These are phyloP conservation scores for Diplodia intermedia DNA, from an alignment of 2,329 filamentous ascomycete species.

Conservation along the genomic window DNA sequence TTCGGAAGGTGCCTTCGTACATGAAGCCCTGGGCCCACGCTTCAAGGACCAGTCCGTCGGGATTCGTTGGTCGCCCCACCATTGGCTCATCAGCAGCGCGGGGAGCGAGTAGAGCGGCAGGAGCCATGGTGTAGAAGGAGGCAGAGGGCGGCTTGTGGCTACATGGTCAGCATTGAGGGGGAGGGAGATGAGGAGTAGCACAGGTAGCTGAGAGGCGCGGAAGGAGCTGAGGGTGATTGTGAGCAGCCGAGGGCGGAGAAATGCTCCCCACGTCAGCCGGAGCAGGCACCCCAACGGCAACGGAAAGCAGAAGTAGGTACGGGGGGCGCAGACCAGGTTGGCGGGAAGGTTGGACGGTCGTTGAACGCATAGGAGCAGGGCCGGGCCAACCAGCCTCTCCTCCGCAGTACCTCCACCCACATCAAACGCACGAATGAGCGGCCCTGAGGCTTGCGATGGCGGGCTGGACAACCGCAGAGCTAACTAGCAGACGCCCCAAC, in stretches of 20 bases:
- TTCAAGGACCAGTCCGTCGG: conserved; percentile 47
- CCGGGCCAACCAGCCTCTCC: conserved; percentile 5
- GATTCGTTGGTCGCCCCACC: conserved; percentile 44
- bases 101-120: not conserved
- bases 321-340: conserved; percentile 18
- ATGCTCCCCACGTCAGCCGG: conserved; percentile 11
- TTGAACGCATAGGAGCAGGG: not conserved
- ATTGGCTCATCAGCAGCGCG: not conserved
- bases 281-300: conserved; percentile 23
- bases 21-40: conserved; percentile 51
- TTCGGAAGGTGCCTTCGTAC: not conserved
- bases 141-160: not conserved
- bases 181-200: not conserved
- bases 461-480: conserved; percentile 5
- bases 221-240: conserved; percentile 16
- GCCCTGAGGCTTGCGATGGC: not conserved
- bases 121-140: conserved; percentile 10
- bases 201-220: not conserved
- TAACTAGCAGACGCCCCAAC: conserved; percentile 11
- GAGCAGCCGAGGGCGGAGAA: conserved; percentile 10
- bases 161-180: conserved; percentile 17
- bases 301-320: conserved; percentile 15
- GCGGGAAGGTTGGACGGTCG: conserved; percentile 6
- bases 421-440: conserved; percentile 1
- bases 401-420: not conserved